Percentiles rank a stretch among this genome's conserved stretches.
Conservation (phyloP, 1,284 basidiomycete genomes). For the Malassezia dermatis region DNA sequence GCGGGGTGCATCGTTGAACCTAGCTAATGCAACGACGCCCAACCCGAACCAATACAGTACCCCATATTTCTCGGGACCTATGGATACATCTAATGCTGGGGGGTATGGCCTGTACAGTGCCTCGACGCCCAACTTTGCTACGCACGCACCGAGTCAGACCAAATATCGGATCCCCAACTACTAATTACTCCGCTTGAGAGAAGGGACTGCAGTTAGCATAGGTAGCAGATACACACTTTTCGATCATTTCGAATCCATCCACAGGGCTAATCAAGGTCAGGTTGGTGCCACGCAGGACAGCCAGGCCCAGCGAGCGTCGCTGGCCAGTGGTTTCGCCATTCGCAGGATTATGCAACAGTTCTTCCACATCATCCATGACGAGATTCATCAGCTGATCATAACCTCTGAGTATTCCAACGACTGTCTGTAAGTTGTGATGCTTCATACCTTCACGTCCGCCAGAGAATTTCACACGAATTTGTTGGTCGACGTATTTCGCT, state of each 20-base stretch:
- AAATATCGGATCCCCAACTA: slow-evolving; percentile 1
- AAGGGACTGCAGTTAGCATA: slow-evolving; percentile 22
- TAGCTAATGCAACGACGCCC: neutral
- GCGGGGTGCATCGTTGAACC: neutral
- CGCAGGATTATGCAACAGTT: slow-evolving; percentile 53
- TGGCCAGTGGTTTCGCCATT: slow-evolving; percentile 28
- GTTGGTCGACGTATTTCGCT: slow-evolving; percentile 81
- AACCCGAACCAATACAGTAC: neutral
- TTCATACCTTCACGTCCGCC: slow-evolving; percentile 78
- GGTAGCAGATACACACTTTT: slow-evolving; percentile 32
- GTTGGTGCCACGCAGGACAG: slow-evolving; percentile 41
- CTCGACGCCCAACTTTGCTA: neutral
- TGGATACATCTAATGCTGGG: slow-evolving; percentile 1
- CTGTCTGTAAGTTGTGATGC: slow-evolving; percentile 51
- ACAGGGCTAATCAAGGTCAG: slow-evolving; percentile 44
- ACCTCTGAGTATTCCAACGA: slow-evolving; percentile 82
- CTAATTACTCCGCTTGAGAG: slow-evolving; percentile 23
- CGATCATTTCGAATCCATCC: slow-evolving; percentile 45
- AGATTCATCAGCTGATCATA: slow-evolving; percentile 94
- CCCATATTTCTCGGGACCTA: slow-evolving; percentile 2
- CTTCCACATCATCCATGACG: slow-evolving; percentile 78
- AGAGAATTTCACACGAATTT: slow-evolving; percentile 88
- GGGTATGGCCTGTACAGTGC: neutral
- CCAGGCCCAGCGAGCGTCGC: slow-evolving; percentile 36
- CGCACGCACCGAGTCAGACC: neutral